Percentiles rank a stretch among this genome's conserved stretches.
Evolutionary conservation across 768 basidiomycete genomes (phyloP).

Genomic region (Lentinula guzmanii): DNA sequence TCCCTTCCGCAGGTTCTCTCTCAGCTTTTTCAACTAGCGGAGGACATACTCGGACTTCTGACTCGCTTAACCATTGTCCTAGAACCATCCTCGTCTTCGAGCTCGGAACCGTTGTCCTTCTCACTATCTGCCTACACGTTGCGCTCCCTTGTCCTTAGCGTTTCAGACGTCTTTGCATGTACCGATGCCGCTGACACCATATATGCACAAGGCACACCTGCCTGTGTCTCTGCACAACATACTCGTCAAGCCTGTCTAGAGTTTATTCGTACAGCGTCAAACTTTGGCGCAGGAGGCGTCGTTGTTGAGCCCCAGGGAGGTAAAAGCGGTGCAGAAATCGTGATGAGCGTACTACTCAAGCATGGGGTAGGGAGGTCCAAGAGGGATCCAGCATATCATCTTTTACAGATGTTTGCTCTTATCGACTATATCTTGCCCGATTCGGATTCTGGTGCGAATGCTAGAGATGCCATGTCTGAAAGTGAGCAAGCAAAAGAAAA

Average conservation of each 20-base stretch:
- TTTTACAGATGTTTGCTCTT: slow-evolving; percentile 50
- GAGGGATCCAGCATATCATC: slow-evolving; percentile 52
- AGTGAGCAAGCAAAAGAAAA: slow-evolving; percentile 19
- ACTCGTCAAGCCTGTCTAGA: slow-evolving; percentile 47
- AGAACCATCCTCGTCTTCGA: neutral
- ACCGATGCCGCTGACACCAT: slow-evolving; percentile 38
- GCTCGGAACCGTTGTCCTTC: neutral
- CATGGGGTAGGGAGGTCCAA: slow-evolving; percentile 31
- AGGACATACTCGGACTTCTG: slow-evolving; percentile 51
- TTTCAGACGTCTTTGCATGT: slow-evolving; percentile 53
- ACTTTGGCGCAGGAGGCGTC: slow-evolving; percentile 27
- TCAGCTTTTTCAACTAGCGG: slow-evolving; percentile 42
- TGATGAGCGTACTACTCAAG: slow-evolving; percentile 53
- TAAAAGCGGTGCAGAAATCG: slow-evolving; percentile 38
- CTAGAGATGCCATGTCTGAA: neutral
- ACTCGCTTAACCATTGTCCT: slow-evolving; percentile 14
- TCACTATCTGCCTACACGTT: slow-evolving; percentile 42
- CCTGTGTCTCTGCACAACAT: slow-evolving; percentile 34
- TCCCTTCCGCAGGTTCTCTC: neutral
- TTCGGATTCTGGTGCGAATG: slow-evolving; percentile 6
- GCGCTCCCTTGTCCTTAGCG: slow-evolving; percentile 33
- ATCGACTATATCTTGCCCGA: slow-evolving; percentile 53
- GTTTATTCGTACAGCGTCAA: slow-evolving; percentile 28
- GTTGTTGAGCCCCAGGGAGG: slow-evolving; percentile 22
- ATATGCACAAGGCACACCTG: slow-evolving; percentile 31